Base-by-base conservation (phyloP, 257 asterid genomes). In the Capsicum chinense region DNA sequence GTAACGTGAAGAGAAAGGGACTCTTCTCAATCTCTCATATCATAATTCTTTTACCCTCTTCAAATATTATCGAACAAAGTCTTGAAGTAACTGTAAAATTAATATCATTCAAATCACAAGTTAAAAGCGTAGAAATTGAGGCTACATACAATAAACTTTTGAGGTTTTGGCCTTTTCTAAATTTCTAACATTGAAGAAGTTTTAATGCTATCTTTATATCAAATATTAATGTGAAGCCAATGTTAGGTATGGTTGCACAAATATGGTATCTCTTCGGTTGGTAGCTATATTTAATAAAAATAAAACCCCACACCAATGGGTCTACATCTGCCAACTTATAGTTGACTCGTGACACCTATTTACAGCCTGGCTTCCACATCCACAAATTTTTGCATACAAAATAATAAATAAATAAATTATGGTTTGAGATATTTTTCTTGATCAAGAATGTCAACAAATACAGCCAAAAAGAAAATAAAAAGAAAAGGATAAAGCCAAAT, bases 1-100 rank as follows among this genome's bases (percentile, higher is more conserved):
- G 21, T 21, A 52, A 86, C 83, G 90, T 86, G 56, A 73, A 83
- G 83, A 56, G 80, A 89, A 88, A 83, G 85, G 79, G 86, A 74
- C 88, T 12, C 58, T 39, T 83, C 60, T 68, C 48, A 52, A 26
- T 52, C 81, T 7, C 81, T 21, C 63, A 73, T 48, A 62, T 21
- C 1, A 62, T 62, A 50, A 50, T 50, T 9, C 4, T 13, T 56
- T 56, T 56, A 50, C 13, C 10, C 13, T 56, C 2, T 17, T 1
- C 2, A 6, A 58, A 39, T 76, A 76, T 37, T 37, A 21, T 21
- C 21, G 42, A 37, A 39, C 4, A 2, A 4, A 39, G 5, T 4
- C 0, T 39, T 39, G 3, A 2, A 2, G 42, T 39, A 39, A 39
- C 5, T 4, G 3, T 39, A 39, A 39, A 39, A 4, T 39, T 39